A percentile compares a stretch with the other conserved stretches of the same genome.
These are phyloP conservation scores for Saccharomycopsis selenospora DNA, from an alignment of 805 yeast species.

Conservation along the genomic window DNA sequence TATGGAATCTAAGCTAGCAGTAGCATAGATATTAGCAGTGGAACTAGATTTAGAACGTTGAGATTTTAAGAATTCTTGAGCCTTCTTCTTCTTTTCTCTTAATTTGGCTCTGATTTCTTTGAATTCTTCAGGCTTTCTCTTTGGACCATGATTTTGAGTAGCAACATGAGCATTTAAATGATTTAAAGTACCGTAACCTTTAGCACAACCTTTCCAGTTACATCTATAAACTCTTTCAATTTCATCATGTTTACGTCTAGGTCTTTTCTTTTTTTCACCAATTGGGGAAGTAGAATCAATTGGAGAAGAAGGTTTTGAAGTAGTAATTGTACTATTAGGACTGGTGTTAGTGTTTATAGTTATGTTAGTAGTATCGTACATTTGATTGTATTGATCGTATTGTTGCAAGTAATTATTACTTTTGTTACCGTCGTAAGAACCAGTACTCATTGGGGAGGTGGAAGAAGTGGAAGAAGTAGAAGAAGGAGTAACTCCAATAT, in stretches of 20 bases:
- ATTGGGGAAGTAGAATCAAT: slow-evolving; percentile 24
- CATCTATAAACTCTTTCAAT: slow-evolving; percentile 49
- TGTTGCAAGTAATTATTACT: neutral
- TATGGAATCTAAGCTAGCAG: neutral
- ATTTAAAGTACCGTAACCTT: slow-evolving; percentile 54
- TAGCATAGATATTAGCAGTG: neutral
- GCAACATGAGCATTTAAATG: slow-evolving; percentile 51
- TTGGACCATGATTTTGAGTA: slow-evolving; percentile 47
- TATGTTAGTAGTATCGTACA: neutral
- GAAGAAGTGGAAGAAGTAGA: neutral
- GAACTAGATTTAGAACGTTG: slow-evolving; percentile 1
- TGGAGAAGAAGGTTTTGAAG: slow-evolving; percentile 22
- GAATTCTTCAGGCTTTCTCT: slow-evolving; percentile 49
- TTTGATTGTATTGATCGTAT: slow-evolving; percentile 6
- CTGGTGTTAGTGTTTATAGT: neutral
- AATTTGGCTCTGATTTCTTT: slow-evolving; percentile 40
- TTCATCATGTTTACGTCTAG: slow-evolving; percentile 47
- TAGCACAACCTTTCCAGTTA: slow-evolving; percentile 39
- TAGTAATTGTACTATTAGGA: slow-evolving; percentile 16
- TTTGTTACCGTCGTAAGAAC: neutral
- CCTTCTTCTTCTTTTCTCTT: slow-evolving; percentile 34
- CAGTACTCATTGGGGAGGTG: slow-evolving; percentile 1
- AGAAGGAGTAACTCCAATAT: neutral
- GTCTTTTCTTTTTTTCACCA: slow-evolving; percentile 34
- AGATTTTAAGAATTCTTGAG: slow-evolving; percentile 20